Conservation (phyloP, 805 yeast species). For the Nakazawaea wickerhamii region DNA sequence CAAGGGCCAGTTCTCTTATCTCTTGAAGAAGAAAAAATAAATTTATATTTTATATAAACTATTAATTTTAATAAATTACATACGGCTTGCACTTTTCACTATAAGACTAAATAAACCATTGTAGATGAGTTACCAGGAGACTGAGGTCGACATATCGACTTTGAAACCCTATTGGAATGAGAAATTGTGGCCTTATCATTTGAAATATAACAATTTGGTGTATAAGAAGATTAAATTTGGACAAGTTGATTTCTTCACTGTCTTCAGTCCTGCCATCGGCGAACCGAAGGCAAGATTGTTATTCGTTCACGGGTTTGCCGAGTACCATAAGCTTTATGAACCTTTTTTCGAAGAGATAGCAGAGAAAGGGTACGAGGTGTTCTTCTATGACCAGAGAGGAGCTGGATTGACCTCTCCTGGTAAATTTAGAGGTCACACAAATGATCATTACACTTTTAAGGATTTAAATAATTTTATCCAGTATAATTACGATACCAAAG, state of each 20-base stretch:
- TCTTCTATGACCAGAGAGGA: conserved; percentile 72
- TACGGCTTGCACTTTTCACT: too few species aligned
- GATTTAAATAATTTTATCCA: conserved; percentile 58
- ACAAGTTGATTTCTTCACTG: conserved; percentile 10
- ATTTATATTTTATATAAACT: neutral
- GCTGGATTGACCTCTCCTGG: conserved; percentile 58
- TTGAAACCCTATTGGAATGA: conserved; percentile 6
- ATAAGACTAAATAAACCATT: too few species aligned
- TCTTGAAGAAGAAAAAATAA: too few species aligned
- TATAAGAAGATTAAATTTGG: conserved; percentile 10
- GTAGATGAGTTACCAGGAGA: neutral
- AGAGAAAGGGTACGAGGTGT: conserved; percentile 53
- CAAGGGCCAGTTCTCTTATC: neutral
- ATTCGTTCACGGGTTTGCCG: conserved; percentile 70
- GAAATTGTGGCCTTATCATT: conserved; percentile 3
- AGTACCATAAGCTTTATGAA: conserved; percentile 43
- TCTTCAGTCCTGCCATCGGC: conserved; percentile 1
- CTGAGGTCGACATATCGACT: neutral
- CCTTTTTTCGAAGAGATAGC: conserved; percentile 50
- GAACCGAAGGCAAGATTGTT: conserved; percentile 46
- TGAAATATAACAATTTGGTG: neutral
- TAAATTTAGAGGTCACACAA: conserved; percentile 46
- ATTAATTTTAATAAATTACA: too few species aligned
- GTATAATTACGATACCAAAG: conserved; percentile 31
- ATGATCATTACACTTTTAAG: conserved; percentile 49